A percentile compares a stretch with the other conserved stretches of the same genome.
Conservation (phyloP, 2,329 filamentous ascomycete genomes). For the Penicillium sp. region DNA sequence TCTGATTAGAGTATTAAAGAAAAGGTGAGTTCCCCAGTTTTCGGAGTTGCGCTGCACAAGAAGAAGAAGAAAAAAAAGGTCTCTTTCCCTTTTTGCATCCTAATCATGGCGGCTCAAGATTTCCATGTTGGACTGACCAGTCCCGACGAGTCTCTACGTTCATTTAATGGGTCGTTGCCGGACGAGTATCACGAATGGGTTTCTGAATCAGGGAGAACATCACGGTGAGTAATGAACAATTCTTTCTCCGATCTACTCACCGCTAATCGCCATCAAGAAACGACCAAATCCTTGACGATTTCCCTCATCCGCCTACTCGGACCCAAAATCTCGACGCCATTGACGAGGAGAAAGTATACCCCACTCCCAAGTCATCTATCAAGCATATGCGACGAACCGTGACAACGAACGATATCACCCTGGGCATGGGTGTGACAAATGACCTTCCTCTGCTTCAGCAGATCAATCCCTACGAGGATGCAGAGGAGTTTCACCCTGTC, state of each 20-base stretch:
- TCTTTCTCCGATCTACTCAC: background rate
- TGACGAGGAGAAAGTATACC: slow-evolving; percentile 16
- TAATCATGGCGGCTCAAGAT: slow-evolving; percentile 15
- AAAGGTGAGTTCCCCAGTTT: background rate
- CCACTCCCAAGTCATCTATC: slow-evolving; percentile 22
- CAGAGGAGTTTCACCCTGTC: slow-evolving; percentile 29
- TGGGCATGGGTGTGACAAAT: slow-evolving; percentile 13
- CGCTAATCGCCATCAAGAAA: slow-evolving; percentile 5
- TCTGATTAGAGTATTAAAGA: slow-evolving; percentile 14
- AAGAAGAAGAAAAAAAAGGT: background rate
- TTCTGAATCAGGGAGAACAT: slow-evolving; percentile 16
- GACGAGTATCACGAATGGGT: slow-evolving; percentile 28
- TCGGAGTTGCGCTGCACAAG: background rate
- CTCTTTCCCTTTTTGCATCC: background rate
- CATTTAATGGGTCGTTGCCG: slow-evolving; percentile 14
- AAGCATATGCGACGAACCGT: slow-evolving; percentile 30
- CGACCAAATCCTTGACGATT: slow-evolving; percentile 23
- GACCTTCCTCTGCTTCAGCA: slow-evolving; percentile 32
- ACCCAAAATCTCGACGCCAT: slow-evolving; percentile 15
- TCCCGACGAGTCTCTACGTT: slow-evolving; percentile 22
- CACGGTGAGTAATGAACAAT: slow-evolving; percentile 6
- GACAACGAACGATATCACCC: slow-evolving; percentile 22
- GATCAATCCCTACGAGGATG: slow-evolving; percentile 25
- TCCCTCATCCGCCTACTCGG: slow-evolving; percentile 24
- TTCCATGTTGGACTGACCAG: slow-evolving; percentile 12